Evolutionary conservation across 1,284 basidiomycete genomes (phyloP).

Genomic region (Boletus subluridellus): DNA sequence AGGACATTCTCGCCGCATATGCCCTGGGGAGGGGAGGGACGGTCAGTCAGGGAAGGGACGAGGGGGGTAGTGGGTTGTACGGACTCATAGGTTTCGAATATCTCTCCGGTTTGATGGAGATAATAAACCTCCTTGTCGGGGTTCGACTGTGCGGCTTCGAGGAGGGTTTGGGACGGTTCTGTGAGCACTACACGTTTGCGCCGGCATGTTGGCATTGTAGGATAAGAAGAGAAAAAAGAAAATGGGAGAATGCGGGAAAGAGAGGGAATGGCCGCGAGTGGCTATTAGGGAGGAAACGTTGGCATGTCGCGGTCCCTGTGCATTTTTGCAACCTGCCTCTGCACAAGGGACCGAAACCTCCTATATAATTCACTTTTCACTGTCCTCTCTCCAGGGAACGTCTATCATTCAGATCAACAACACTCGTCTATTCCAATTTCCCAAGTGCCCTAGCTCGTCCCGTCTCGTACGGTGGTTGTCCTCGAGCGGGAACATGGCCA

Average conservation of each 20-base stretch:
- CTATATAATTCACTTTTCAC: constrained; percentile 13
- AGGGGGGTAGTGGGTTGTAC: constrained; percentile 28
- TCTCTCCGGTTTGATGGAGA: constrained; percentile 89
- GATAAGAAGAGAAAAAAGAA: constrained; percentile 23
- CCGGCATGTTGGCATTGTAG: constrained; percentile 81
- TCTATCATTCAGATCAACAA: constrained; percentile 5
- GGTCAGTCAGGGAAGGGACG: constrained; percentile 23
- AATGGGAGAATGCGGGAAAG: constrained; percentile 35
- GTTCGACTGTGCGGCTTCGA: constrained; percentile 59
- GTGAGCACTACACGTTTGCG: constrained; percentile 88
- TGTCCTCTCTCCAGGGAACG: constrained; percentile 1
- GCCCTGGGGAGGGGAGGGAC: constrained; percentile 51
- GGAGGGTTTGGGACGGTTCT: constrained; percentile 67
- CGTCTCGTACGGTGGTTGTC: not conserved
- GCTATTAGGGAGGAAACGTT: constrained; percentile 43
- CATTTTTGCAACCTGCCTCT: constrained; percentile 35
- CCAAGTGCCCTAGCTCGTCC: not conserved
- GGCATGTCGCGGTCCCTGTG: constrained; percentile 39
- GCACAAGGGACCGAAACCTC: constrained; percentile 22
- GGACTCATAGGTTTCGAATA: constrained; percentile 92
- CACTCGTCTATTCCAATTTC: constrained; percentile 8
- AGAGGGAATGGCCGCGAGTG: constrained; percentile 38
- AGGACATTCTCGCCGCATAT: constrained; percentile 87
- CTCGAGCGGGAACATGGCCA: constrained; percentile 3
- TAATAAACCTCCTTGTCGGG: constrained; percentile 79